Percentiles rank a stretch among this genome's conserved stretches.
Conservation (phyloP, 2,329 filamentous ascomycete genomes). For the Capronia americana region DNA sequence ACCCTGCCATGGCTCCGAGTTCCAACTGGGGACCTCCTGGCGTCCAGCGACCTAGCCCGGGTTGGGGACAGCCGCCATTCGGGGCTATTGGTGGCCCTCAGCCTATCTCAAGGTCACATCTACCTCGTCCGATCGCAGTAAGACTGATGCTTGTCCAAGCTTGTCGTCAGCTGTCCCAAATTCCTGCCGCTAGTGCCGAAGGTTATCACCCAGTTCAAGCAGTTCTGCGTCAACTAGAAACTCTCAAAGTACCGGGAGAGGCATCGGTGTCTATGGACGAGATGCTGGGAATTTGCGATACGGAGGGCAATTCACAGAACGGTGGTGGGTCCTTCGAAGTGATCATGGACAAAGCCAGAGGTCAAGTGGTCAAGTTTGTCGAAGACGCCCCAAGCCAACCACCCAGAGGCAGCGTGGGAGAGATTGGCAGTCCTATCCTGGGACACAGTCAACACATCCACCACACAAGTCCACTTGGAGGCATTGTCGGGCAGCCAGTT, state of each 20-base stretch:
- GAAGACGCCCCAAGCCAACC: slow-evolving; percentile 56
- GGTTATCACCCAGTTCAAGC: slow-evolving; percentile 73
- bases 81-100: slow-evolving; percentile 51
- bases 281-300: slow-evolving; percentile 84
- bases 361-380: slow-evolving; percentile 57
- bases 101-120: slow-evolving; percentile 53
- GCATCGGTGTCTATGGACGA: slow-evolving; percentile 67
- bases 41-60: slow-evolving; percentile 40
- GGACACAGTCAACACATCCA: slow-evolving; percentile 35
- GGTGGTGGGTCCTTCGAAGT: slow-evolving; percentile 88
- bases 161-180: slow-evolving; percentile 68
- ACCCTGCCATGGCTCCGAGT: slow-evolving; percentile 26
- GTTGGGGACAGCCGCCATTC: slow-evolving; percentile 55
- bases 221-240: slow-evolving; percentile 69
- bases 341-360: slow-evolving; percentile 56
- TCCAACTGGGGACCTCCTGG: slow-evolving; percentile 33
- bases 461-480: slow-evolving; percentile 30
- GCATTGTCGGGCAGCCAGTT: slow-evolving; percentile 22
- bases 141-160: slow-evolving; percentile 78
- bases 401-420: slow-evolving; percentile 61
- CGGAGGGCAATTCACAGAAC: slow-evolving; percentile 83
- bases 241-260: slow-evolving; percentile 66
- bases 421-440: slow-evolving; percentile 70
- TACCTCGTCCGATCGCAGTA: slow-evolving; percentile 71
- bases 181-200: slow-evolving; percentile 54